Evolutionary conservation across 2,329 filamentous ascomycete genomes (phyloP), one percentile per base, ranked within the genome.

Genomic region (Ophiostoma angusticollis): DNA sequence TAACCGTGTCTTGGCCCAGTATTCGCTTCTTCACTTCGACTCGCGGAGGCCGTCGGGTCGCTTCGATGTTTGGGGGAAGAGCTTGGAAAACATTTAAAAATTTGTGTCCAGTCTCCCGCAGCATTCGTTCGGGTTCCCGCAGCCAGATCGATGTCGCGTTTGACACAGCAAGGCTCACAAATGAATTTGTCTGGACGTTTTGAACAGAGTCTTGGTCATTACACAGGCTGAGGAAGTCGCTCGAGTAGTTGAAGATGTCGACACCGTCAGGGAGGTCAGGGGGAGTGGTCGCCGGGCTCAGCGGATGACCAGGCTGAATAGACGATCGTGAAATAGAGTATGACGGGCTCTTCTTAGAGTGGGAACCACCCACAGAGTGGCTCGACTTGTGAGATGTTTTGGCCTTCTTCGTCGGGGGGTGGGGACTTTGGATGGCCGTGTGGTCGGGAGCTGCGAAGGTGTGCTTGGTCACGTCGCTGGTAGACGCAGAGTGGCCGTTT

Each of bases 341-440:
- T 3, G 71, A 72, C 39, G 81, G 72, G 42, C 75, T 76, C 43
- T 78, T 72, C 50, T 80, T 75, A 31, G 72, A 63, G 19, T 74
- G 67, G 36, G 79, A 65, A n/a, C 79, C 80, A 49, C 75, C 78
- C 47, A 84, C 63, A 1, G 87, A 93, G 42, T 80, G 78, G 23
- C 78, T 86, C 0, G 82, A 60, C 46, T 82, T 82, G 62, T 95
- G 89, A 34, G 71, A 76, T n/a, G 72, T 78, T 59, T 93, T 95
- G 2, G 79, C 57, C 52, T 85, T 86, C 59, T 94, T 95, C 28
- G 75, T 58, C 2, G 80, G 73, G 31, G 77, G 76, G 6, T 58
- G 56, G 31, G 62, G 57, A 27, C 67, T 61, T 41, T 61, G 56
- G 9, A 67, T 66, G 44, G 59, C 63, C 14, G 16, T 28, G 17